Evolutionary conservation across 805 yeast species (phyloP).

Genomic region (Candida ortonii): DNA sequence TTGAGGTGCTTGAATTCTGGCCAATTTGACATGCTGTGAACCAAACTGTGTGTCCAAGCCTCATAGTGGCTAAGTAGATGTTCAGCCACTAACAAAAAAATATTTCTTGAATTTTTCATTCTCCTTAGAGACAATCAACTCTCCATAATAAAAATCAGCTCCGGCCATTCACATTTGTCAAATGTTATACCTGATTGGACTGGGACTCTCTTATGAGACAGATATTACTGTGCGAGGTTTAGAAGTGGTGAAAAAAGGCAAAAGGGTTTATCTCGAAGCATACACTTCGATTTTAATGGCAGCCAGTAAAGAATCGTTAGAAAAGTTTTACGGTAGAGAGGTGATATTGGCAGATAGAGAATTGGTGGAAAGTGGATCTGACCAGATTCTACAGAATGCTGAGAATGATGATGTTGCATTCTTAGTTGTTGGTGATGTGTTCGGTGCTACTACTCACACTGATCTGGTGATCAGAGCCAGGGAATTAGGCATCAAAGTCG

Average conservation of each 20-base stretch:
- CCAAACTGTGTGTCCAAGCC: no score
- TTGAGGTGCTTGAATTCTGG: neutral
- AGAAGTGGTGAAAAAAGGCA: conserved; percentile 76
- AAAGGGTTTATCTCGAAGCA: conserved; percentile 91
- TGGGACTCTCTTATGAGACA: conserved; percentile 83
- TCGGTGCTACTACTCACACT: conserved; percentile 97
- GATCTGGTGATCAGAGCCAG: conserved; percentile 91
- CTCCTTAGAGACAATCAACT: no score
- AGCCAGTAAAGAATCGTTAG: conserved; percentile 71
- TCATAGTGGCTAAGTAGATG: no score
- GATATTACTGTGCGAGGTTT: conserved; percentile 96
- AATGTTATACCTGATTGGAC: conserved; percentile 88
- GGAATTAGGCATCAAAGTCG: conserved; percentile 73
- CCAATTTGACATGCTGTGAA: no score
- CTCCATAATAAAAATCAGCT: no score
- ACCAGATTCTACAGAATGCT: conserved; percentile 73
- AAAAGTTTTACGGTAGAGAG: conserved; percentile 79
- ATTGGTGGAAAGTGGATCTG: conserved; percentile 86
- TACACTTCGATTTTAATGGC: conserved; percentile 96
- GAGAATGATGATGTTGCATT: conserved; percentile 84
- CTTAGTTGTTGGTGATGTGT: conserved; percentile 95
- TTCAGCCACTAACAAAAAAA: conserved; percentile 5
- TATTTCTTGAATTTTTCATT: no score
- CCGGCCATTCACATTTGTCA: no score
- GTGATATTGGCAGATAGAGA: conserved; percentile 92